Evolutionary conservation across 2,329 filamentous ascomycete genomes (phyloP).

Genomic region (Juglanconis juglandina): DNA sequence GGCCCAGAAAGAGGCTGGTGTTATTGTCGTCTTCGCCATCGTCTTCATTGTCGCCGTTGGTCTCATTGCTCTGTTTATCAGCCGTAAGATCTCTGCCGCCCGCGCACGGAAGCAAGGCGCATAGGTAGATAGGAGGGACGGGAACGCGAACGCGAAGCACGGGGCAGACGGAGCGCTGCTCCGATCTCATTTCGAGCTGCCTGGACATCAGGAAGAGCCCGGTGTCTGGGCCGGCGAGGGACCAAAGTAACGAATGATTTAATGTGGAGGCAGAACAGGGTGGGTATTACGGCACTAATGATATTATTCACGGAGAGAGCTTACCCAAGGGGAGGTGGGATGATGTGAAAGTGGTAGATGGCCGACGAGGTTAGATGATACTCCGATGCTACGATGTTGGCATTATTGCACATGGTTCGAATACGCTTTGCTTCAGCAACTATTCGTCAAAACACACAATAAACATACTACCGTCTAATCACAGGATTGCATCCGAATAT

Average conservation of each 20-base stretch:
- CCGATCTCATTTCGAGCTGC: not conserved
- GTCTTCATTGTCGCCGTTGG: conserved; percentile 53
- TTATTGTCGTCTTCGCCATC: conserved; percentile 61
- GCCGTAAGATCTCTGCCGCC: conserved; percentile 30
- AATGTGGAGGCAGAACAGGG: conserved; percentile 7
- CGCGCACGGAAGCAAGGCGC: conserved; percentile 17
- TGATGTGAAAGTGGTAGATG: not conserved
- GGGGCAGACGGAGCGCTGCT: not conserved
- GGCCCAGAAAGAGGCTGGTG: conserved; percentile 54
- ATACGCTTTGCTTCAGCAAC: conserved; percentile 12
- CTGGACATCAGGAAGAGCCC: not conserved
- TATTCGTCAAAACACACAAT: conserved; percentile 11
- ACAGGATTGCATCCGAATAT: not conserved
- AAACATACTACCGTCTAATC: conserved; percentile 6
- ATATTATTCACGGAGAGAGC: not conserved
- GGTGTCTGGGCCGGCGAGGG: not conserved
- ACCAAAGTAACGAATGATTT: conserved; percentile 11
- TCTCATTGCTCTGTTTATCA: conserved; percentile 45
- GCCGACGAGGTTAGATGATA: conserved; percentile 15
- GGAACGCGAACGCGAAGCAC: not conserved
- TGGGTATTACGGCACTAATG: conserved; percentile 17
- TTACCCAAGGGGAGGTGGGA: not conserved
- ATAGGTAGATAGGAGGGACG: not conserved
- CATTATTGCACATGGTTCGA: conserved; percentile 14
- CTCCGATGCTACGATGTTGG: conserved; percentile 16